Percentiles rank a stretch among this genome's conserved stretches.
phyloP scores from a whole-genome alignment of 306 rosid species.

The Abrus precatorius region DNA sequence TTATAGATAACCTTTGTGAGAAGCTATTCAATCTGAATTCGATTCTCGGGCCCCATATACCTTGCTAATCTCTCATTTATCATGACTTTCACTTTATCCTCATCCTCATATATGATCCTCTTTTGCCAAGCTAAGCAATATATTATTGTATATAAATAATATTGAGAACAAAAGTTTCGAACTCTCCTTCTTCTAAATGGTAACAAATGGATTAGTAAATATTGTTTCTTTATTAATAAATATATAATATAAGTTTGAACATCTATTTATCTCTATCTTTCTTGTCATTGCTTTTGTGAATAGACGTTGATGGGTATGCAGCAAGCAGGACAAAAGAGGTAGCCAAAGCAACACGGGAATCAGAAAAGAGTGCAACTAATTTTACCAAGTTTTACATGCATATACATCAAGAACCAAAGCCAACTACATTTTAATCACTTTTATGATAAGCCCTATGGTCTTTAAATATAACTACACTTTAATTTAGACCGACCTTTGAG shows the following conservation, averaged over 20 bases:
- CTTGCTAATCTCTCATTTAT: not conserved
- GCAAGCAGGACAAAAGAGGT: constrained; percentile 4
- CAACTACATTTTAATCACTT: not conserved
- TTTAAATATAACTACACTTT: not conserved
- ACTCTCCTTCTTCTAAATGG: not conserved
- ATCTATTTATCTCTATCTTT: not conserved
- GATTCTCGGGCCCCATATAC: not conserved
- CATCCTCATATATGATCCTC: too few species aligned
- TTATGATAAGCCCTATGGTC: not conserved
- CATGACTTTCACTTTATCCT: not conserved
- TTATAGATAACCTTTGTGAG: not conserved
- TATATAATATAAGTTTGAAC: not conserved
- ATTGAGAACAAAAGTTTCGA: constrained; percentile 4
- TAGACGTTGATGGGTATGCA: constrained; percentile 24
- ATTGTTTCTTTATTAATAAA: not conserved
- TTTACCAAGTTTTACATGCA: constrained; percentile 21
- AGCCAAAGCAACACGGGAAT: constrained; percentile 28
- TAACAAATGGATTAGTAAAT: not conserved
- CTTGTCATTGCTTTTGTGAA: constrained; percentile 37
- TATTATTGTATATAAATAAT: not conserved
- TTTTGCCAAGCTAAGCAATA: not conserved
- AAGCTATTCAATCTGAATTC: not conserved
- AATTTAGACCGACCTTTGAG: not conserved
- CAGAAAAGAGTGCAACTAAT: not conserved
- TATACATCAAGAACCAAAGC: constrained; percentile 1